These are phyloP conservation scores for Zancudomyces culisetae DNA, from an alignment of 371 early-diverging fungal genomes.

Conservation along the genomic window DNA sequence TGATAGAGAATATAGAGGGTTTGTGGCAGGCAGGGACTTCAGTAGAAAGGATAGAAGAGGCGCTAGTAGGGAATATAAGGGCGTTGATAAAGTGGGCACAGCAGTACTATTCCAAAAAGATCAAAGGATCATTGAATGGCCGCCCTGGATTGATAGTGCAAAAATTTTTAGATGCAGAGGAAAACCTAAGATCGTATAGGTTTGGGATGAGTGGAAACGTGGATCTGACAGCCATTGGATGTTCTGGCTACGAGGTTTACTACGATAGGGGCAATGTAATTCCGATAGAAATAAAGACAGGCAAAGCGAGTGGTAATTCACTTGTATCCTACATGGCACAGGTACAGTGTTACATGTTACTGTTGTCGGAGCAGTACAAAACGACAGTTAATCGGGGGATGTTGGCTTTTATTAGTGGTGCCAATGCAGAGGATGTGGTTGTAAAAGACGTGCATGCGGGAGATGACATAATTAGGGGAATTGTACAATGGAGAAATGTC, in stretches of 20 bases:
- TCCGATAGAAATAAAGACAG: conserved; percentile 88
- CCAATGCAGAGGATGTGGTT: neutral
- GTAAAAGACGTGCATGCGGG: neutral
- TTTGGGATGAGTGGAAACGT: conserved; percentile 87
- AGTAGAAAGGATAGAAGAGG: conserved; percentile 26
- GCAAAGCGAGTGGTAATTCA: conserved; percentile 21
- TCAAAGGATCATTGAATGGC: conserved; percentile 5
- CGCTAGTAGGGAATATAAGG: conserved; percentile 25
- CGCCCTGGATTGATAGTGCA: conserved; percentile 30
- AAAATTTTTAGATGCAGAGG: conserved; percentile 72
- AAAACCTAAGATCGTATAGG: conserved; percentile 75
- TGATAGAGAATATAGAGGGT: conserved; percentile 30
- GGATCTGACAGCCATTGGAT: conserved; percentile 49
- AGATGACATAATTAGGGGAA: conserved; percentile 39
- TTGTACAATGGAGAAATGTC: conserved; percentile 56
- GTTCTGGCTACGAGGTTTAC: neutral
- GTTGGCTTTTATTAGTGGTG: conserved; percentile 57
- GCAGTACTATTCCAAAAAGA: neutral
- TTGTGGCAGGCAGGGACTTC: conserved; percentile 43
- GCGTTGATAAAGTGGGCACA: conserved; percentile 27
- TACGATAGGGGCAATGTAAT: conserved; percentile 13
- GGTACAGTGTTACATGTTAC: conserved; percentile 59
- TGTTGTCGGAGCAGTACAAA: conserved; percentile 72
- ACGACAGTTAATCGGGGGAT: conserved; percentile 43
- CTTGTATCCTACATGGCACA: conserved; percentile 57